Evolutionary conservation across 352 stramenopile species (phyloP), one percentile per base, ranked within the genome.

Genomic region (Phytophthora lateralis): DNA sequence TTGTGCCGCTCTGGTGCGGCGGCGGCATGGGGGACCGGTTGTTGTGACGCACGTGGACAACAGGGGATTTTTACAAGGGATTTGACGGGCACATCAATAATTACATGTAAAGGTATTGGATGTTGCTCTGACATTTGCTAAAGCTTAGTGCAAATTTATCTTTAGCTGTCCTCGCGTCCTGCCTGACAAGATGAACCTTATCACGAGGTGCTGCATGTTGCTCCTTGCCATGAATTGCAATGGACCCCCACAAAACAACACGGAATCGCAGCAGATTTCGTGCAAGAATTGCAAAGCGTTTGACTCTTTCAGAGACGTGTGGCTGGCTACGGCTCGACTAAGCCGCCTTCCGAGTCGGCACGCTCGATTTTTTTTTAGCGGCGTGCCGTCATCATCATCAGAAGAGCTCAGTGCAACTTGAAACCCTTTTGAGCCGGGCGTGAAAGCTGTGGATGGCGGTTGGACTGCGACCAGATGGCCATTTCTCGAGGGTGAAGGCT

Each of bases 11-110:
- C 41, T 34, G 54, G 49, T 46, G 56, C 52, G 53, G 45, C 47
- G 48, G 55, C 50, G 53, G 45, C 49, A 56, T 60, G 53, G 46
- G 43, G 15, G 12, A 27, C 45, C 50, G 20, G 35, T 21, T 42
- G 35, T 34, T 41, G 44, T 61, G 45, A 63, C 52, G 45, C 48
- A 63, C 29, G 52, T 47, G 26, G 43, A 67, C 20, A 42, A 62
- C 20, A 42, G 44, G 27, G 56, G 56, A 59, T 53, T 65, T 63
- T 65, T 59, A 34, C 27, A 29, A 41, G 37, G 11, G 49, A 65
- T 65, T 49, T 65, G 48, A 42, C 43, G 32, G 32, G 30, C 46
- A 63, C 26, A 26, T 42, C 27, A 11, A 32, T 10, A 32, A 30
- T 10, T 32, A 32, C 0, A n/a, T 2, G 27, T 12, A 32, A 32